Percentiles rank a stretch among this genome's conserved stretches.
Evolutionary conservation across 2,329 filamentous ascomycete species (phyloP).

Genomic region (Blastomyces parvus): DNA sequence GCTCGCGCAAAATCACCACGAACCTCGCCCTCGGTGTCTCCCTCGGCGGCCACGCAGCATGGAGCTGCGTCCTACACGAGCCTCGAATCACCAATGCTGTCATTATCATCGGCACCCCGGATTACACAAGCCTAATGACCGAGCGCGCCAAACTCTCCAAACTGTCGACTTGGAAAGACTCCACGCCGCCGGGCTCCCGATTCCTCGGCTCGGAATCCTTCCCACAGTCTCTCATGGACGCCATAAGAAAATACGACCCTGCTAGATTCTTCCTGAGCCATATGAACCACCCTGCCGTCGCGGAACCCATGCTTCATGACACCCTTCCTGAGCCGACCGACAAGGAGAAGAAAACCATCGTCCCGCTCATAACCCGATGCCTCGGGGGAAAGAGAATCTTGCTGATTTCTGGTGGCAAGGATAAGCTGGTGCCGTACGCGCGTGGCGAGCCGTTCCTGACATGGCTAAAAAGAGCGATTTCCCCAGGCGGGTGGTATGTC

Average conservation of each 20-base stretch:
- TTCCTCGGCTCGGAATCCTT: conserved; percentile 76
- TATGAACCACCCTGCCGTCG: conserved; percentile 18
- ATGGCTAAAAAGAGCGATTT: conserved; percentile 44
- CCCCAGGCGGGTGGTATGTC: conserved; percentile 38
- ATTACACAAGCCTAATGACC: conserved; percentile 70
- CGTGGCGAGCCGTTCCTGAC: conserved; percentile 47
- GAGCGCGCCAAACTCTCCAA: conserved; percentile 67
- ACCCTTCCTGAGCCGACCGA: conserved; percentile 32
- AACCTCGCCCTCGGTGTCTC: conserved; percentile 75
- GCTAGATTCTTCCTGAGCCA: conserved; percentile 60
- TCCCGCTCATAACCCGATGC: conserved; percentile 34
- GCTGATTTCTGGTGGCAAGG: conserved; percentile 44
- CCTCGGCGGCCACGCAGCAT: conserved; percentile 77
- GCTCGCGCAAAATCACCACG: conserved; percentile 42
- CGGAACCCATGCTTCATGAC: conserved; percentile 22
- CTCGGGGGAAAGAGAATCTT: conserved; percentile 47
- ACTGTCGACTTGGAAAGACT: conserved; percentile 49
- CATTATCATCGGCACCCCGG: conserved; percentile 77
- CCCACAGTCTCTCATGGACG: conserved; percentile 55
- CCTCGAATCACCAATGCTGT: conserved; percentile 68
- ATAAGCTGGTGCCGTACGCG: conserved; percentile 53
- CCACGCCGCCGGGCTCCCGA: conserved; percentile 45
- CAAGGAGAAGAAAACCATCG: conserved; percentile 35
- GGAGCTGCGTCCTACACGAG: conserved; percentile 73
- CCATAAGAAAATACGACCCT: conserved; percentile 61